phyloP scores from a whole-genome alignment of 2,329 filamentous ascomycete species.

The Aspergillus tamarii region DNA sequence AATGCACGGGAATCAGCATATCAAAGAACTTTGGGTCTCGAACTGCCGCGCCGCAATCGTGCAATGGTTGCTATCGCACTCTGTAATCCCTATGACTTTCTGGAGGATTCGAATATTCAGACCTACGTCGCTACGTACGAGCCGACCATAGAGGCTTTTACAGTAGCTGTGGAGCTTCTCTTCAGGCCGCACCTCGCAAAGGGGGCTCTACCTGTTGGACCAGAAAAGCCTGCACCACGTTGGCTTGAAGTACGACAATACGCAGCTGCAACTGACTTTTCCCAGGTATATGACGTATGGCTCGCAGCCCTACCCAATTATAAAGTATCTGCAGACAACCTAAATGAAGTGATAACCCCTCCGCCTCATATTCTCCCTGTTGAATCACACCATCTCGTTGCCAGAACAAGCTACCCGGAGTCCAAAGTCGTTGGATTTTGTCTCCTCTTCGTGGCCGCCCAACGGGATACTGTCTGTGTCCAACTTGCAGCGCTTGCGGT shows the following conservation, averaged over 20 bases:
- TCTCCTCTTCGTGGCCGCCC: conserved; percentile 36
- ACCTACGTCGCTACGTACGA: conserved; percentile 52
- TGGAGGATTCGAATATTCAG: conserved; percentile 38
- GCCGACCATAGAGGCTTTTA: conserved; percentile 47
- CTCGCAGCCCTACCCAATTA: conserved; percentile 42
- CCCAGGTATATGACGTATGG: conserved; percentile 38
- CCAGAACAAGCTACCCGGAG: conserved; percentile 22
- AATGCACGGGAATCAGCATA: conserved; percentile 44
- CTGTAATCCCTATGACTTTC: conserved; percentile 50
- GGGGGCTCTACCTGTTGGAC: conserved; percentile 42
- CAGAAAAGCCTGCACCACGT: conserved; percentile 16
- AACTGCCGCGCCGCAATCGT: conserved; percentile 33
- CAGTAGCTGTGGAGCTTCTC: conserved; percentile 42
- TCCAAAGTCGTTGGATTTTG: conserved; percentile 41
- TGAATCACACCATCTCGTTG: conserved; percentile 38
- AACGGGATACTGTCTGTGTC: conserved; percentile 28
- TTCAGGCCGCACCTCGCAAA: conserved; percentile 37
- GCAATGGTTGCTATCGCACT: conserved; percentile 45
- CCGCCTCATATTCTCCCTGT: conserved; percentile 18
- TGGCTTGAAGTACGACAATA: conserved; percentile 23
- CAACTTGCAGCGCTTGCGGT: conserved; percentile 45
- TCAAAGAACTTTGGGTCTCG: conserved; percentile 39
- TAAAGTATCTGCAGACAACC: conserved; percentile 29
- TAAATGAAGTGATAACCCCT: conserved; percentile 32
- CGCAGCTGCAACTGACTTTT: conserved; percentile 29